Conservation (phyloP, 768 basidiomycete species). For the Hericium alpestre region DNA sequence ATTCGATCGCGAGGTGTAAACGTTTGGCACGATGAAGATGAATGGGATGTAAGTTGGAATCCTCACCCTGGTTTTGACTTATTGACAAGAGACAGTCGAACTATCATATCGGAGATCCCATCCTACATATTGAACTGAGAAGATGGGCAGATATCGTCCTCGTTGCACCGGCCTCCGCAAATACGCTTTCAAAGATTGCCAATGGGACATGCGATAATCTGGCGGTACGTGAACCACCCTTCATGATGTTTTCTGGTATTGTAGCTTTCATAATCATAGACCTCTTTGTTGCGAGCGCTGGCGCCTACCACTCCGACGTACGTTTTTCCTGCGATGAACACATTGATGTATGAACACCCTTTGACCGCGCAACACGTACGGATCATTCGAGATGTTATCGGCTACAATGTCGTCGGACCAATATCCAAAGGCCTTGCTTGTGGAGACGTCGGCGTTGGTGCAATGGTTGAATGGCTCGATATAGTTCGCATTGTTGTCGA, state of each 20-base stretch:
- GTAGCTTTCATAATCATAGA: slow-evolving; percentile 26
- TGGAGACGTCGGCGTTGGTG: slow-evolving; percentile 87
- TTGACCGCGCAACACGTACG: slow-evolving; percentile 78
- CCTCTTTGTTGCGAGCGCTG: slow-evolving; percentile 75
- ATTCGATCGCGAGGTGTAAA: slow-evolving; percentile 41
- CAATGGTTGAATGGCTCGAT: slow-evolving; percentile 95
- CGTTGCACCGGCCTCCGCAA: slow-evolving; percentile 93
- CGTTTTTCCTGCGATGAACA: slow-evolving; percentile 98
- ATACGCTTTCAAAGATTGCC: slow-evolving; percentile 89
- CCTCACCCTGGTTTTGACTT: neutral
- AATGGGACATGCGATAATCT: slow-evolving; percentile 86
- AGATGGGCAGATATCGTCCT: slow-evolving; percentile 95
- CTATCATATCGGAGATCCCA: slow-evolving; percentile 78
- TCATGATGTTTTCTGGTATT: neutral
- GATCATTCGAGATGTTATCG: slow-evolving; percentile 60
- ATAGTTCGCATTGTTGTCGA: slow-evolving; percentile 68
- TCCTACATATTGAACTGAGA: slow-evolving; percentile 90
- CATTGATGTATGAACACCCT: slow-evolving; percentile 93
- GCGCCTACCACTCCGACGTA: slow-evolving; percentile 79
- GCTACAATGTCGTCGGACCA: slow-evolving; percentile 77
- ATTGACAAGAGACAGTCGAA: slow-evolving; percentile 34
- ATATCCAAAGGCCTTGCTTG: slow-evolving; percentile 85
- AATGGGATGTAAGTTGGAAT: slow-evolving; percentile 67
- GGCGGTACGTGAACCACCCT: slow-evolving; percentile 34
- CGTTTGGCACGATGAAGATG: slow-evolving; percentile 87